Evolutionary conservation across 2,329 filamentous ascomycete genomes (phyloP), one percentile per base, ranked within the genome.

Genomic region (Canariomyces notabilis): DNA sequence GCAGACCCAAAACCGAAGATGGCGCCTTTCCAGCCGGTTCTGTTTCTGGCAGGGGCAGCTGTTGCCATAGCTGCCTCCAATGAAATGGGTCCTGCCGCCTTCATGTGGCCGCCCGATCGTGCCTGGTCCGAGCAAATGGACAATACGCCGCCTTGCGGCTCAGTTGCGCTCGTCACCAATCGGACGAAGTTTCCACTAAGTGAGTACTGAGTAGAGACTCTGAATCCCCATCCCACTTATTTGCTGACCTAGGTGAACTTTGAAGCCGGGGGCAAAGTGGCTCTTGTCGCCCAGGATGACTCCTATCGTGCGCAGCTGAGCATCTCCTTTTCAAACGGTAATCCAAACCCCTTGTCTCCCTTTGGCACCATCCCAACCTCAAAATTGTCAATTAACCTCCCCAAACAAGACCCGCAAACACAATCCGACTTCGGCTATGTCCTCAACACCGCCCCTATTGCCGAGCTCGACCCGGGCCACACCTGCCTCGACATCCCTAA

Each of bases 91-190:
- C 77, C 77, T 6, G 76, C 77, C 16, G 76, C 74, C 8, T 80
- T 83, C 58, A 66, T 82, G 62, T 83, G 79, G 78, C 79, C 79
- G 4, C 58, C 67, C 12, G 77, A 82, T 60, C 68, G 79, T 42
- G 64, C 67, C 33, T 83, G 78, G 77, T 67, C 67, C 40, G 74
- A 71, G 22, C 67, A 68, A 11, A 62, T 70, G 31, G 79, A 82
- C 57, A 81, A 81, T 55, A 74, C 60, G 5, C 67, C 71, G 6
- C 79, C 79, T 0, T 83, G 80, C 56, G 79, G 79, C 42, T 79
- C 76, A 9, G 62, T 65, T 9, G 65, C 68, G 14, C 64, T 67
- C 1, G 64, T 70, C 2, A 63, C 61, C 0, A 77, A 77, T 50
- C 66, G 79, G 44, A 81, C 77, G 0, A 58, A 70, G 4, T 82